Conservation (phyloP, 1,139 yeast species). For the Meyerozyma smithsonii region DNA sequence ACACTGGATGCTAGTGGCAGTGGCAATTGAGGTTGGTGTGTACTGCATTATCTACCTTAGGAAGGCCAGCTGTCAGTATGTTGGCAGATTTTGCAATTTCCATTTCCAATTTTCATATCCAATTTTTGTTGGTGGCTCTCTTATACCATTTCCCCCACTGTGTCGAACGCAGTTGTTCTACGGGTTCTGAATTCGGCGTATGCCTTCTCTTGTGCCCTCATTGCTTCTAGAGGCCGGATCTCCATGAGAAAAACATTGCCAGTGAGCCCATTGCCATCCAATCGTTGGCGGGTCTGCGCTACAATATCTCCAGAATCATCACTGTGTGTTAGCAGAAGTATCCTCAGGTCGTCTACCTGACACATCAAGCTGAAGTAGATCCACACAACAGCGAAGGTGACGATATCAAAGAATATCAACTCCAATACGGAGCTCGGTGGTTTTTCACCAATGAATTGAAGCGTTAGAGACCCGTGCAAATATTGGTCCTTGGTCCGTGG, state of each 20-base stretch:
- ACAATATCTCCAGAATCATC: background rate
- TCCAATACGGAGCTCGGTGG: constrained; percentile 23
- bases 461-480: constrained; percentile 32
- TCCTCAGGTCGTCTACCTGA: constrained; percentile 26
- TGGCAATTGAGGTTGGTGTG: no score
- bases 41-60: no score
- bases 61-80: no score
- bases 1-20: no score
- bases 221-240: constrained; percentile 22
- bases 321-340: constrained; percentile 14
- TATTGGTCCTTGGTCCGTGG: constrained; percentile 14
- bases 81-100: no score
- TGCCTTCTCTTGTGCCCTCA: constrained; percentile 17
- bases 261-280: constrained; percentile 35
- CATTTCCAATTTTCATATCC: no score
- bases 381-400: constrained; percentile 25
- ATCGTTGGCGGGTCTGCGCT: constrained; percentile 4
- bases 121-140: no score
- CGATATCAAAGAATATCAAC: constrained; percentile 24
- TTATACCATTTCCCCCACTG: background rate
- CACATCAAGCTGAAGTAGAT: constrained; percentile 31
- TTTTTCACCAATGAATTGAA: constrained; percentile 42
- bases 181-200: background rate
- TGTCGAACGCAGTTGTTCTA: background rate
- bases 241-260: constrained; percentile 33